Evolutionary conservation across 306 rosid genomes (phyloP).

Genomic region (Aeschynomene evenia): DNA sequence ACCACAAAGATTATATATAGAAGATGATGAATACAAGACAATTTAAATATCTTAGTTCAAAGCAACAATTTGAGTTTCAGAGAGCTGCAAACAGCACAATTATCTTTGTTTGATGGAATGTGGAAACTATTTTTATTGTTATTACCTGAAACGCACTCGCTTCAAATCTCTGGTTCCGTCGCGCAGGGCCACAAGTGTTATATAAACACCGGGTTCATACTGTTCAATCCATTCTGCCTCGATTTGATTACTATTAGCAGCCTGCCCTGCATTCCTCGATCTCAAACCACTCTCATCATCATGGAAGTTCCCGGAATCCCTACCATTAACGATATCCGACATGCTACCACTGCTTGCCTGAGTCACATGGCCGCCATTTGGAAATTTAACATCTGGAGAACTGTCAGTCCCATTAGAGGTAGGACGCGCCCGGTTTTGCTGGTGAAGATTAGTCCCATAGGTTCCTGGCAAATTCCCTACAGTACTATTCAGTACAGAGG

Average conservation of each 20-base stretch:
- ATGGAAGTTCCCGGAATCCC: conserved; percentile 59
- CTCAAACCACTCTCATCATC: conserved; percentile 54
- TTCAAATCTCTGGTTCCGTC: conserved; percentile 92
- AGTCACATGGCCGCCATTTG: conserved; percentile 47
- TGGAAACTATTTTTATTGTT: not conserved
- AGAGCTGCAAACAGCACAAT: not conserved
- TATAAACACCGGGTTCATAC: conserved; percentile 96
- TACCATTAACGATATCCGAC: conserved; percentile 56
- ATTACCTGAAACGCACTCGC: conserved; percentile 98
- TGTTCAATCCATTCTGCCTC: conserved; percentile 99
- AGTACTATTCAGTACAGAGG: conserved; percentile 47
- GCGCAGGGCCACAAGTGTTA: conserved; percentile 82
- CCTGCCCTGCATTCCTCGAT: conserved; percentile 43
- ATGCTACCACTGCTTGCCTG: conserved; percentile 47
- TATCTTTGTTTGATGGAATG: not conserved
- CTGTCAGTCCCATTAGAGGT: conserved; percentile 47
- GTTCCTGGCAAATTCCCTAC: conserved; percentile 45
- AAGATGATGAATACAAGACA: not conserved
- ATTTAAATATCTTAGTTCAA: not conserved
- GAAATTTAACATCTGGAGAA: conserved; percentile 38
- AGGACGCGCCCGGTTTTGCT: conserved; percentile 36
- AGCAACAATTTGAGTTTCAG: not conserved
- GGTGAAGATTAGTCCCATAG: conserved; percentile 43
- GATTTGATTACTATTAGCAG: conserved; percentile 52
- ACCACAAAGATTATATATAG: conserved; percentile 12